phyloP scores from a whole-genome alignment of 2,329 filamentous ascomycete genomes.

The Paraphoma sp. region DNA sequence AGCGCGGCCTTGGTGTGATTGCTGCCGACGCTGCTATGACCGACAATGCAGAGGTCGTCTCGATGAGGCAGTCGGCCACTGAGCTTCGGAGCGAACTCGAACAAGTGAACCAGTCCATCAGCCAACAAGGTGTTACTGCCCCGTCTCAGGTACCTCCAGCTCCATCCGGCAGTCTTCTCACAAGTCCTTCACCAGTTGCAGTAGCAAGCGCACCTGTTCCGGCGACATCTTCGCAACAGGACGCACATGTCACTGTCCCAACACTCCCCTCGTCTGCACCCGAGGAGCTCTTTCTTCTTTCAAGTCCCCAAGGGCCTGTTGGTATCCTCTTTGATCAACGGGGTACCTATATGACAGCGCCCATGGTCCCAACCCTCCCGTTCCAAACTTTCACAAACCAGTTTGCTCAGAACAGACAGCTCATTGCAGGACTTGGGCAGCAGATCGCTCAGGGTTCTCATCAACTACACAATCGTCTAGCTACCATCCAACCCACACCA shows the following conservation, averaged over 20 bases:
- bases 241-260: slow-evolving; percentile 5
- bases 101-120: slow-evolving; percentile 27
- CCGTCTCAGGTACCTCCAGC: slow-evolving; percentile 5
- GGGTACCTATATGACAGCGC: slow-evolving; percentile 43
- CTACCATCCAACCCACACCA: slow-evolving; percentile 22
- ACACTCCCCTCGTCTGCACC: slow-evolving; percentile 24
- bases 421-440: slow-evolving; percentile 39
- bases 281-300: slow-evolving; percentile 43
- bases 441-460: slow-evolving; percentile 32
- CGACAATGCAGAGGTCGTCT: slow-evolving; percentile 35
- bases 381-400: slow-evolving; percentile 43
- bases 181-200: slow-evolving; percentile 4
- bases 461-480: slow-evolving; percentile 25
- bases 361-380: slow-evolving; percentile 32
- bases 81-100: slow-evolving; percentile 34
- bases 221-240: slow-evolving; percentile 12
- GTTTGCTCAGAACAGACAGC: slow-evolving; percentile 40
- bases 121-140: slow-evolving; percentile 15
- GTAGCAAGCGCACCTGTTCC: slow-evolving; percentile 6
- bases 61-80: slow-evolving; percentile 35
- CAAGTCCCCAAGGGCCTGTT: slow-evolving; percentile 45
- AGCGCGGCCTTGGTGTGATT: slow-evolving; percentile 30
- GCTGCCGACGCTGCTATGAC: slow-evolving; percentile 32
- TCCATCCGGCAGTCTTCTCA: not conserved
- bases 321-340: slow-evolving; percentile 45